These are phyloP conservation scores for Tolypocladium tundrense DNA, from an alignment of 2,329 filamentous ascomycete genomes.

Conservation along the genomic window DNA sequence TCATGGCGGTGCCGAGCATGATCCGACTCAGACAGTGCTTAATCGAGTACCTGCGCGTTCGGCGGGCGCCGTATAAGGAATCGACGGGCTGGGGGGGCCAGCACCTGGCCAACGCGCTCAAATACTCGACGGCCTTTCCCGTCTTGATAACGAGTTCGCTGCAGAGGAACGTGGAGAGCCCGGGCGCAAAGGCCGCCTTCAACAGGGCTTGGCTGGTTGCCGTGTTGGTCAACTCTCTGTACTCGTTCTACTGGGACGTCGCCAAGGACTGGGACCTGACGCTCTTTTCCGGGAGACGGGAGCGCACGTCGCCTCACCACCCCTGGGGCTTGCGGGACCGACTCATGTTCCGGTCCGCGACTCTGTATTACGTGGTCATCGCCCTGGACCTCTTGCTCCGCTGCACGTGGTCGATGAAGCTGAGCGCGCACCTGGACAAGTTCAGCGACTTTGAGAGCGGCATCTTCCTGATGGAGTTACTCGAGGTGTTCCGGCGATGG, in stretches of 20 bases:
- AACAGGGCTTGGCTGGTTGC: constrained; percentile 59
- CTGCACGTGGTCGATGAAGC: constrained; percentile 85
- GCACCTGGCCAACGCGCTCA: constrained; percentile 86
- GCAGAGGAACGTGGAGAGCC: constrained; percentile 48
- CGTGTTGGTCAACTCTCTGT: constrained; percentile 74
- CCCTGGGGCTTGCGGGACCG: constrained; percentile 69
- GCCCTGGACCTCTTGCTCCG: constrained; percentile 68
- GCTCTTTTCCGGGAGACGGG: constrained; percentile 53
- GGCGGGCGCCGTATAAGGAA: constrained; percentile 42
- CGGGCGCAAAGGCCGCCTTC: constrained; percentile 28
- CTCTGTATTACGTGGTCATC: constrained; percentile 76
- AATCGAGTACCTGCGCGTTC: constrained; percentile 72
- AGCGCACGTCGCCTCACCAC: constrained; percentile 53
- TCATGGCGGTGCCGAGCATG: constrained; percentile 71
- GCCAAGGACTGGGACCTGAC: constrained; percentile 94
- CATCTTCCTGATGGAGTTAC: constrained; percentile 75
- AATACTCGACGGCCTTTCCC: constrained; percentile 90
- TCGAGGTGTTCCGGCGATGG: constrained; percentile 85
- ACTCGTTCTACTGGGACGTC: constrained; percentile 98
- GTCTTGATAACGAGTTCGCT: constrained; percentile 74
- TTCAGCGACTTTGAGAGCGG: constrained; percentile 80
- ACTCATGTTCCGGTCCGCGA: constrained; percentile 60
- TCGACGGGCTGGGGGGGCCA: constrained; percentile 66
- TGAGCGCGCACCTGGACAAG: constrained; percentile 71
- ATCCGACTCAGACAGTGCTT: constrained; percentile 89